Percentiles rank a stretch among this genome's conserved stretches.
Conservation (phyloP, 805 yeast genomes). For the Lachancea dasiensis region DNA sequence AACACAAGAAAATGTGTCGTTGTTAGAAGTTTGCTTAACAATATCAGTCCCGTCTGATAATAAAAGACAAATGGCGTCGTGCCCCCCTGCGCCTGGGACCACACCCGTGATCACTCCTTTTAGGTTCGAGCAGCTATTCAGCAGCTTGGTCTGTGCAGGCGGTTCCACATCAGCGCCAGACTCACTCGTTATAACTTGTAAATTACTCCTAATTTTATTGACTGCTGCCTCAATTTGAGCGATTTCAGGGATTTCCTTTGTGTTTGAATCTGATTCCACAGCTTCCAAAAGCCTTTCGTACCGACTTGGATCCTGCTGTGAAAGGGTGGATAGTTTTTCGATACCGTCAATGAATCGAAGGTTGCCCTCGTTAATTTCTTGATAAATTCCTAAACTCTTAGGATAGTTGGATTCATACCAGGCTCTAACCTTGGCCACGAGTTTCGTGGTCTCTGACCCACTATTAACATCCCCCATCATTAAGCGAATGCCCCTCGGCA, state of each 20-base stretch:
- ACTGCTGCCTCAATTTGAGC: conserved; percentile 38
- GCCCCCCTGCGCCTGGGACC: conserved; percentile 98
- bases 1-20: conserved; percentile 40
- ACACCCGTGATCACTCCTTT: conserved; percentile 90
- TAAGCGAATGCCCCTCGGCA: conserved; percentile 65
- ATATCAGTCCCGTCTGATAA: conserved; percentile 44
- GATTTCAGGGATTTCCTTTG: conserved; percentile 23
- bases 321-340: conserved; percentile 33
- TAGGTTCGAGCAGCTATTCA: conserved; percentile 51
- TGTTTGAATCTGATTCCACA: conserved; percentile 12
- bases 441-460: conserved; percentile 91
- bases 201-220: conserved; percentile 45
- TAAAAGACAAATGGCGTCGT: conserved; percentile 81
- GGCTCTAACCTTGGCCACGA: conserved; percentile 65
- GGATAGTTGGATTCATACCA: conserved; percentile 60
- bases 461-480: conserved; percentile 91
- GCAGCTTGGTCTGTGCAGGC: conserved; percentile 56
- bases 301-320: conserved; percentile 26
- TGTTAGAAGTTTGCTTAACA: conserved; percentile 20
- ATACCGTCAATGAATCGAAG: conserved; percentile 47
- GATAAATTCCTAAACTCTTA: conserved; percentile 48
- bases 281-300: conserved; percentile 33
- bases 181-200: conserved; percentile 53
- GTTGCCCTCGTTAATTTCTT: conserved; percentile 53
- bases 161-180: conserved; percentile 93